These are phyloP conservation scores for Diutina scorzettiae DNA, from an alignment of 1,139 yeast genomes.

Conservation along the genomic window DNA sequence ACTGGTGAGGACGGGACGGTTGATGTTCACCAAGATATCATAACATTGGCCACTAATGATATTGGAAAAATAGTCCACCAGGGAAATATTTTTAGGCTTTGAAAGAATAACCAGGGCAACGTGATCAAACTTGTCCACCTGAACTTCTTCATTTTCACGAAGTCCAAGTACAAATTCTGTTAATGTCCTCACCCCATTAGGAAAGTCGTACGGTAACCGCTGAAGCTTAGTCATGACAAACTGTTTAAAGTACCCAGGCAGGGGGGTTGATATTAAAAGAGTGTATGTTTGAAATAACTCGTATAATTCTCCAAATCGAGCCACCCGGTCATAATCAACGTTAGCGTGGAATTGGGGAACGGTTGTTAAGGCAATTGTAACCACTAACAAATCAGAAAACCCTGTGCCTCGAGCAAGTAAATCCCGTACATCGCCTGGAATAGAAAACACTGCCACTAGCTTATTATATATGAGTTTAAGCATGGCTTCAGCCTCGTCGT, in stretches of 20 bases:
- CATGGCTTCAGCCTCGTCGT: constrained; percentile 11
- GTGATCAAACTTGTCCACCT: constrained; percentile 50
- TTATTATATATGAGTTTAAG: constrained; percentile 24
- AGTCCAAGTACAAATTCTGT: constrained; percentile 71
- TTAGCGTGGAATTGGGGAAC: constrained; percentile 21
- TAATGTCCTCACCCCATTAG: constrained; percentile 60
- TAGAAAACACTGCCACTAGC: constrained; percentile 21
- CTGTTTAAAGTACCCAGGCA: constrained; percentile 27
- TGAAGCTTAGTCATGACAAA: constrained; percentile 38
- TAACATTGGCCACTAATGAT: constrained; percentile 35
- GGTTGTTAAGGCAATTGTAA: constrained; percentile 39
- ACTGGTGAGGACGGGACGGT: constrained; percentile 49
- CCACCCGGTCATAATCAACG: constrained; percentile 12
- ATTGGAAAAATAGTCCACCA: constrained; percentile 34
- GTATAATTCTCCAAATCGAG: constrained; percentile 40
- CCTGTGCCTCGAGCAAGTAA: constrained; percentile 62
- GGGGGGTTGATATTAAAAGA: constrained; percentile 32
- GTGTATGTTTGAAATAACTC: constrained; percentile 48
- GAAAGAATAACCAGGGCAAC: constrained; percentile 50
- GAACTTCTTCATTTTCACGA: constrained; percentile 60
- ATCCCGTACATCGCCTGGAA: constrained; percentile 39
- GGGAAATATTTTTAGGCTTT: constrained; percentile 42
- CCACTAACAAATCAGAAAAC: constrained; percentile 51
- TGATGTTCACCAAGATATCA: constrained; percentile 42
- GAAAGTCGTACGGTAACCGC: constrained; percentile 41